Evolutionary conservation across 352 stramenopile species (phyloP), one percentile per base, ranked within the genome.

Genomic region (Hyphochytrium catenoides): DNA sequence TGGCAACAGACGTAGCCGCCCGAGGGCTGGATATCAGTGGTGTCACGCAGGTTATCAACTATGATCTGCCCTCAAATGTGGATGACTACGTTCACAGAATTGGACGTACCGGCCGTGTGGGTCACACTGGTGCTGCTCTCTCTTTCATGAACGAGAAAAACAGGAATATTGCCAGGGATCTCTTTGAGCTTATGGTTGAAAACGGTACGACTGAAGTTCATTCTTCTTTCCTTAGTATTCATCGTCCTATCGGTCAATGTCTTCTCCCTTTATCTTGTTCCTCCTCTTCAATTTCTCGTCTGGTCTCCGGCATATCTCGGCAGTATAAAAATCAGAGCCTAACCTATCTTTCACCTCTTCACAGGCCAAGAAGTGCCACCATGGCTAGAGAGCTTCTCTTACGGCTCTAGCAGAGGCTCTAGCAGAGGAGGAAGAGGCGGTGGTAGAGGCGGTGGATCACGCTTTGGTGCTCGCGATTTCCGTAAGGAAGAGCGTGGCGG

Each of bases 61-160:
- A 94, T 50, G 88, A 98, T 59, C 64, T 95, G 39, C 86, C 91
- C 22, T 94, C 73, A 52, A 96, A 94, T 71, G 95, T 96, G 44
- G 89, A 98, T 39, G 78, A 93, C 57, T 98, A 99, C 56, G 88
- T 98, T 6, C 92, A 98, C 57, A 69, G 92, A 54, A 98, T 98
- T 56, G 93, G 93, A 47, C 82, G 91, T 75, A 98, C 93, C 8
- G 91, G 91, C 27, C 81, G 93, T 73, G 90, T 93, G 31, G 91
- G 93, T 50, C 98, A 98, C 56, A 68, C 88, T 16, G 92, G 92
- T 45, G 65, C 83, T 42, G 84, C 84, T n/a, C 59, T 94, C 14
- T 95, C 84, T 50, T 94, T 97, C 63, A 81, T 98, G 47, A 98
- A 96, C 59, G 88, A 97, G 39, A 94, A 91, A 52, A 98, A 98